phyloP scores from a whole-genome alignment of 495 filamentous ascomycete genomes.

The Achaetomiella virescens region DNA sequence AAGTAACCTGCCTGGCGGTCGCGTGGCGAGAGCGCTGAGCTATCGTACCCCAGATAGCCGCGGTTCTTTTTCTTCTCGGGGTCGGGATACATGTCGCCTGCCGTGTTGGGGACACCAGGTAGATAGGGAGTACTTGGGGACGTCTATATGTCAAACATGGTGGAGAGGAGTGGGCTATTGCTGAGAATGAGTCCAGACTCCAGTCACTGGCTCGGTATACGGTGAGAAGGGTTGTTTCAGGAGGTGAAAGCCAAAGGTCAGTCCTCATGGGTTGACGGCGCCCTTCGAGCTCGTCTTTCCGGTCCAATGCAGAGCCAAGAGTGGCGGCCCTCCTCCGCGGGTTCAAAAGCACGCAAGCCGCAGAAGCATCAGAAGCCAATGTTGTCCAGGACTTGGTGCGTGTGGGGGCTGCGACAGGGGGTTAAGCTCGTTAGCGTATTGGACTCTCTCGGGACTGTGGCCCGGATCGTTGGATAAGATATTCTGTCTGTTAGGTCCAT shows the following conservation, averaged over 20 bases:
- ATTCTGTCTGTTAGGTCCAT: too few species aligned
- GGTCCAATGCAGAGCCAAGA: not conserved
- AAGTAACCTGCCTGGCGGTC: constrained; percentile 22
- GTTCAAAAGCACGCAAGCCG: not conserved
- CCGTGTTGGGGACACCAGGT: constrained; percentile 4
- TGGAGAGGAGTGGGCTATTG: not conserved
- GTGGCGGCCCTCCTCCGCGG: not conserved
- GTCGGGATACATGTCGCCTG: constrained; percentile 23
- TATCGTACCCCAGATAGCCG: constrained; percentile 28
- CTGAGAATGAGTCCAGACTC: not conserved
- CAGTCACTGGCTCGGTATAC: not conserved
- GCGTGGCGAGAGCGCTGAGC: constrained; percentile 22
- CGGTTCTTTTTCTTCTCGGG: constrained; percentile 25
- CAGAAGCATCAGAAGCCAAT: not conserved
- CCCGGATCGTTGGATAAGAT: too few species aligned
- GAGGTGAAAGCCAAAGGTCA: not conserved
- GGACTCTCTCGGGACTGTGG: too few species aligned
- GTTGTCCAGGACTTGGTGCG: not conserved
- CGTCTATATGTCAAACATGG: not conserved
- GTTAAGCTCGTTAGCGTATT: not conserved
- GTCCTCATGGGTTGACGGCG: not conserved
- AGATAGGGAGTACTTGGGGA: not conserved
- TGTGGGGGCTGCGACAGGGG: constrained; percentile 4
- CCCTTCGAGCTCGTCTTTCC: not conserved
- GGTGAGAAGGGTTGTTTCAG: not conserved